A percentile compares a stretch with the other conserved stretches of the same genome.
phyloP scores from a whole-genome alignment of 192 early-diverging fungal genomes.

The Coemansia reversa region DNA sequence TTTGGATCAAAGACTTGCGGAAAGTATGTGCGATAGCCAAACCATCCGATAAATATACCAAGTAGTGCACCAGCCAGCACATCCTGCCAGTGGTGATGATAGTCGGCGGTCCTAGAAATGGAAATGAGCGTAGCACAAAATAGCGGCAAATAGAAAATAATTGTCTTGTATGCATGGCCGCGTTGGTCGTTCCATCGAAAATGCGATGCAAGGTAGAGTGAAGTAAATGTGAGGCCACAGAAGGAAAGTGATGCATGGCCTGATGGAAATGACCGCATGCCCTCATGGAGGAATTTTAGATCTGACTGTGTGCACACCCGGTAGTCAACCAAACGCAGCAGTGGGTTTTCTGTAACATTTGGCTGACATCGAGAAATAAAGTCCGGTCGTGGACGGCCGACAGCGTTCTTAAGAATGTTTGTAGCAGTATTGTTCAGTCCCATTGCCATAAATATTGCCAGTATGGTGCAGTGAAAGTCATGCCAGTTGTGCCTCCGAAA shows the following conservation, averaged over 20 bases:
- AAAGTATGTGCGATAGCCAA: slow-evolving; percentile 47
- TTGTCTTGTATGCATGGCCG: slow-evolving; percentile 65
- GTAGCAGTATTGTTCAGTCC: slow-evolving; percentile 53
- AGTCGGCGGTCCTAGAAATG: slow-evolving; percentile 62
- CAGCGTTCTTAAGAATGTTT: slow-evolving; percentile 54
- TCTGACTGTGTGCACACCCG: slow-evolving; percentile 62
- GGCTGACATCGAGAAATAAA: slow-evolving; percentile 57
- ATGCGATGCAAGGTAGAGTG: slow-evolving; percentile 71
- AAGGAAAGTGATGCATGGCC: slow-evolving; percentile 82
- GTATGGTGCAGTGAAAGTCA: slow-evolving; percentile 50
- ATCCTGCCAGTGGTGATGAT: slow-evolving; percentile 66
- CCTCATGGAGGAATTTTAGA: slow-evolving; percentile 60
- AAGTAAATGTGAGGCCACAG: slow-evolving; percentile 65
- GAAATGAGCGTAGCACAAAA: slow-evolving; percentile 57
- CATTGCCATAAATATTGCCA: slow-evolving; percentile 52
- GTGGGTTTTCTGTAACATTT: slow-evolving; percentile 49
- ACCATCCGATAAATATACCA: slow-evolving; percentile 39
- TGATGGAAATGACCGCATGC: slow-evolving; percentile 80
- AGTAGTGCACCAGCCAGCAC: slow-evolving; percentile 61
- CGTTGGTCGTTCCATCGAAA: slow-evolving; percentile 63
- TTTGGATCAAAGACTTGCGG: slow-evolving; percentile 32
- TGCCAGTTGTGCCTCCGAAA: slow-evolving; percentile 51
- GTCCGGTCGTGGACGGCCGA: slow-evolving; percentile 65
- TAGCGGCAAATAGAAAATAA: slow-evolving; percentile 53
- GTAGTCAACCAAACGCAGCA: slow-evolving; percentile 58